Evolutionary conservation across 2,329 filamentous ascomycete species (phyloP).

Genomic region (Colletotrichum aenigma): DNA sequence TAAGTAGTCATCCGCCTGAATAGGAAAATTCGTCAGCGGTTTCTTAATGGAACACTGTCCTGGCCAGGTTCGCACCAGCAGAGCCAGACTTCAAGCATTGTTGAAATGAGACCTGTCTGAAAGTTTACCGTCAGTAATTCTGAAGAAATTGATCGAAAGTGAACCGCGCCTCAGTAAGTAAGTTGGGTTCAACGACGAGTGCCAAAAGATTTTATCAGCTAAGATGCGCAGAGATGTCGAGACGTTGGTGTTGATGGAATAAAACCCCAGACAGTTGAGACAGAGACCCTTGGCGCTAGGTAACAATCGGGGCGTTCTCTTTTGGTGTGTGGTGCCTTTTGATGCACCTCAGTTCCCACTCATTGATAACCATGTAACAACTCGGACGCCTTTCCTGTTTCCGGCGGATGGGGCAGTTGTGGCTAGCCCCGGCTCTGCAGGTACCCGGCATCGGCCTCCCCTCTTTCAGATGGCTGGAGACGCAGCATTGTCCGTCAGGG

Average conservation of each 20-base stretch:
- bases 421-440: slow-evolving; percentile 4
- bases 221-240: background rate
- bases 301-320: background rate
- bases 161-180: background rate
- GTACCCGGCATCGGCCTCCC: slow-evolving; percentile 14
- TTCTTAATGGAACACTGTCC: background rate
- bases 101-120: background rate
- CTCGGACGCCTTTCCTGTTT: background rate
- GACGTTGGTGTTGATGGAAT: background rate
- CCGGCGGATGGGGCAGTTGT: background rate
- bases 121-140: background rate
- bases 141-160: background rate
- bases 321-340: background rate
- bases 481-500: background rate
- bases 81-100: background rate
- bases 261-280: background rate
- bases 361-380: background rate
- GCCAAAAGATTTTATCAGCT: background rate
- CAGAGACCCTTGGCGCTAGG: background rate
- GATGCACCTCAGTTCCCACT: background rate
- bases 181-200: background rate
- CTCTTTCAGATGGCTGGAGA: background rate
- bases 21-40: background rate
- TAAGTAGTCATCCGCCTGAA: too few species aligned
- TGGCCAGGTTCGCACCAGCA: background rate